These are phyloP conservation scores for Eucalyptus virginea DNA, from an alignment of 345 rosid species.

Conservation along the genomic window DNA sequence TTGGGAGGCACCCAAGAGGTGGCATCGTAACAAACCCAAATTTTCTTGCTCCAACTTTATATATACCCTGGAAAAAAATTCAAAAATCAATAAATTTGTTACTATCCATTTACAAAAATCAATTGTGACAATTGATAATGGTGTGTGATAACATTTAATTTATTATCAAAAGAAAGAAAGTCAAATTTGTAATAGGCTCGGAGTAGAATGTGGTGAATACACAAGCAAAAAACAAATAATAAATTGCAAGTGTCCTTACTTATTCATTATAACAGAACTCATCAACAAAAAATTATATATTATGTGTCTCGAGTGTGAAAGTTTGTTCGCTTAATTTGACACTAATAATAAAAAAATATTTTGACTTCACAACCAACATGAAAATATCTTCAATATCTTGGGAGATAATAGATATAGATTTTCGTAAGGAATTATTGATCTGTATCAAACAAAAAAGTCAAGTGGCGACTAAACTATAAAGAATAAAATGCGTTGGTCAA, in stretches of 20 bases:
- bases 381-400: not conserved
- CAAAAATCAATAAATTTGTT: too few species aligned
- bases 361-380: not conserved
- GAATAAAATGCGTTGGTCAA: not conserved
- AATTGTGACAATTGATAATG: not conserved
- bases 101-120: not conserved
- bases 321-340: not conserved
- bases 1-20: not conserved
- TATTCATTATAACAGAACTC: not conserved
- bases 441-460: not conserved
- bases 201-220: not conserved
- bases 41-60: not conserved
- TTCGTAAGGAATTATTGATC: not conserved
- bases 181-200: too few species aligned
- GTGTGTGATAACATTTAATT: not conserved
- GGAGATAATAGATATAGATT: not conserved
- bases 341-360: too few species aligned
- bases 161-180: not conserved
- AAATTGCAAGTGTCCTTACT: not conserved
- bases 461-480: not conserved
- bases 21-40: not conserved
- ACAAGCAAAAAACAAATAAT: not conserved
- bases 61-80: not conserved
- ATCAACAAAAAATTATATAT: too few species aligned
- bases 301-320: not conserved